These are phyloP conservation scores for Xerocomus potaroensis DNA, from an alignment of 768 basidiomycete genomes.

Conservation along the genomic window DNA sequence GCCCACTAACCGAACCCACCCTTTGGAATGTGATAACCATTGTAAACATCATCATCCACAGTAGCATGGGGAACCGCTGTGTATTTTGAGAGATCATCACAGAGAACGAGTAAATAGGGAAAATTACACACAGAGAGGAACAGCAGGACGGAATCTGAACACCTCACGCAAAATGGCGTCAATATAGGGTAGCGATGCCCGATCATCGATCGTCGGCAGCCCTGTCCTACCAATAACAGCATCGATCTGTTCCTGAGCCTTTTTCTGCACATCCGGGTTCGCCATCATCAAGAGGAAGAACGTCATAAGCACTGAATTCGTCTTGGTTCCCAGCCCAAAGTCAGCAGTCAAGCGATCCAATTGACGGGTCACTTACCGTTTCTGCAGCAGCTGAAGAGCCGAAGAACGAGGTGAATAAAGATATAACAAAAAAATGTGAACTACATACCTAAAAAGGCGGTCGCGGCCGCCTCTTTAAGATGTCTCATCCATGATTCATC, in stretches of 20 bases:
- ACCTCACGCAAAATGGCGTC: constrained; percentile 29
- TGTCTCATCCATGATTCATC: constrained; percentile 3
- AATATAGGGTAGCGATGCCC: constrained; percentile 24
- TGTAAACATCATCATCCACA: not conserved
- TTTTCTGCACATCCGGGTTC: constrained; percentile 29
- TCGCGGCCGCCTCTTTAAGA: constrained; percentile 7
- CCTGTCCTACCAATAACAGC: constrained; percentile 25
- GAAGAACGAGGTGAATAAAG: not conserved
- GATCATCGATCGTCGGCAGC: constrained; percentile 25
- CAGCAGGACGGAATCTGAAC: constrained; percentile 24
- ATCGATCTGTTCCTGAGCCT: constrained; percentile 30
- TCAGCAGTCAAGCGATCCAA: not conserved
- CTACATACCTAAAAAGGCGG: constrained; percentile 6
- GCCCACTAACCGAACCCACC: too few relatives aligned
- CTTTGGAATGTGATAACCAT: not conserved
- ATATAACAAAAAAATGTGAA: not conserved
- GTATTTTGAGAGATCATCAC: too few relatives aligned
- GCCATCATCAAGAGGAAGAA: constrained; percentile 33
- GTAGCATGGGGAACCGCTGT: constrained; percentile 11
- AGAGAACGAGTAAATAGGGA: not conserved
- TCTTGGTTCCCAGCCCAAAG: too few relatives aligned
- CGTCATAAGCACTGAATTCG: constrained; percentile 1
- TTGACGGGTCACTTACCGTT: not conserved
- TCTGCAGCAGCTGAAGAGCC: not conserved
- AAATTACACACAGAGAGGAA: constrained; percentile 20